Percentiles rank a stretch among this genome's conserved stretches.
Conservation (phyloP, 768 basidiomycete species). For the Xerocomellus dryophilus region DNA sequence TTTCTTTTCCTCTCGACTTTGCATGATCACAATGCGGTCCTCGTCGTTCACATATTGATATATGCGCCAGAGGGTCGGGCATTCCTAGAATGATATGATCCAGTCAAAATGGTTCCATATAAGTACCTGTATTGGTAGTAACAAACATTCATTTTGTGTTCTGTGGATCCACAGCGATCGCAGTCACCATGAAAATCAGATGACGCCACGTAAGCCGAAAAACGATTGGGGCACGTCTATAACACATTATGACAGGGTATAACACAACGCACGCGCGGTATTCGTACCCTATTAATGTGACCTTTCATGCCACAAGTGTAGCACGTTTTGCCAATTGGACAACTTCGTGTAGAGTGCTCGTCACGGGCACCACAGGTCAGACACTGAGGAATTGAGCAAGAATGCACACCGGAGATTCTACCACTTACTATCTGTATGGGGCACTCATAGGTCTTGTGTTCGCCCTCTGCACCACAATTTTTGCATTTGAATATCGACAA, state of each 20-base stretch:
- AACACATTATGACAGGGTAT: not conserved
- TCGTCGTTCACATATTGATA: slow-evolving; percentile 67
- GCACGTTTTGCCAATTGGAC: slow-evolving; percentile 79
- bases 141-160: slow-evolving; percentile 63
- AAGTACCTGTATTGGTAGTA: not conserved
- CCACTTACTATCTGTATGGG: slow-evolving; percentile 64
- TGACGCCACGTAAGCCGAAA: slow-evolving; percentile 19
- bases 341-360: slow-evolving; percentile 73
- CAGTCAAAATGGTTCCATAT: not conserved
- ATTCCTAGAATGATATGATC: slow-evolving; percentile 53
- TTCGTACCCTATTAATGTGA: slow-evolving; percentile 60
- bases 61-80: slow-evolving; percentile 77
- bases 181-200: slow-evolving; percentile 47
- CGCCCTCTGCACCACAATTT: slow-evolving; percentile 70
- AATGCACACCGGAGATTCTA: not conserved
- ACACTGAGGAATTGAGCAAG: slow-evolving; percentile 46
- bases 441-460: slow-evolving; percentile 68
- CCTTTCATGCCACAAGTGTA: slow-evolving; percentile 83
- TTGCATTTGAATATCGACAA: slow-evolving; percentile 62
- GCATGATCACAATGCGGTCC: slow-evolving; percentile 45
- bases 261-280: not conserved
- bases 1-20: slow-evolving; percentile 48
- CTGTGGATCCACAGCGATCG: slow-evolving; percentile 63
- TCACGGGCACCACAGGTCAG: slow-evolving; percentile 77
- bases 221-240: slow-evolving; percentile 72